Conservation (phyloP, 306 rosid species). For the Lathyrus sativus region DNA sequence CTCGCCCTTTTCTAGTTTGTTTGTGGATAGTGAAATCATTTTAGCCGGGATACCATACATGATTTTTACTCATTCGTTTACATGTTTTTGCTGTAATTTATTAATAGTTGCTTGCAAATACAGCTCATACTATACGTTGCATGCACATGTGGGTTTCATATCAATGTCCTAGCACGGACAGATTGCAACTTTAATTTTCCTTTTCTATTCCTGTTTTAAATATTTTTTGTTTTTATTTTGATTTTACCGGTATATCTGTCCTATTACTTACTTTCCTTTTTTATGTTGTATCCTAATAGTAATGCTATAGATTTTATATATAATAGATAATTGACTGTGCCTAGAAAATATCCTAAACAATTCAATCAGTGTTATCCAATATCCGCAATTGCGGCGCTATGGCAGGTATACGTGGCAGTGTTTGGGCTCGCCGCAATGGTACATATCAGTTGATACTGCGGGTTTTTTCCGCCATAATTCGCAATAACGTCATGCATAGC, state of each 20-base stretch:
- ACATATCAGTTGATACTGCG: no score
- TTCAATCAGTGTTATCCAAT: background rate
- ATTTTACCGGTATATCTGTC: background rate
- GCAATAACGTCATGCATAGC: no score
- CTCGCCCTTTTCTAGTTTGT: slow-evolving; percentile 32
- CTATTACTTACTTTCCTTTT: slow-evolving; percentile 6
- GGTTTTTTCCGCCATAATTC: no score
- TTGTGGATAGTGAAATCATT: slow-evolving; percentile 26
- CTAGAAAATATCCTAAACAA: background rate
- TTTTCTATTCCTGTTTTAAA: slow-evolving; percentile 5
- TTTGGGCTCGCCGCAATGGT: no score
- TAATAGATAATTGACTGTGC: background rate
- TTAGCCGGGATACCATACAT: background rate
- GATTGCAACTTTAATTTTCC: slow-evolving; percentile 2
- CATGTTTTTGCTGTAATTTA: background rate
- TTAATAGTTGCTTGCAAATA: background rate
- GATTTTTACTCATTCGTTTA: slow-evolving; percentile 2
- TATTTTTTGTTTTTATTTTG: slow-evolving; percentile 7
- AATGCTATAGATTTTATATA: background rate
- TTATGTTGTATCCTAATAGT: background rate
- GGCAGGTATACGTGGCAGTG: no score
- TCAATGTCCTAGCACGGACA: background rate
- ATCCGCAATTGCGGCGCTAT: no score
- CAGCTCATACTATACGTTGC: background rate
- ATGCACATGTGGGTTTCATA: slow-evolving; percentile 9